phyloP scores from a whole-genome alignment of 805 yeast species.

The Wickerhamiella nectarea region DNA sequence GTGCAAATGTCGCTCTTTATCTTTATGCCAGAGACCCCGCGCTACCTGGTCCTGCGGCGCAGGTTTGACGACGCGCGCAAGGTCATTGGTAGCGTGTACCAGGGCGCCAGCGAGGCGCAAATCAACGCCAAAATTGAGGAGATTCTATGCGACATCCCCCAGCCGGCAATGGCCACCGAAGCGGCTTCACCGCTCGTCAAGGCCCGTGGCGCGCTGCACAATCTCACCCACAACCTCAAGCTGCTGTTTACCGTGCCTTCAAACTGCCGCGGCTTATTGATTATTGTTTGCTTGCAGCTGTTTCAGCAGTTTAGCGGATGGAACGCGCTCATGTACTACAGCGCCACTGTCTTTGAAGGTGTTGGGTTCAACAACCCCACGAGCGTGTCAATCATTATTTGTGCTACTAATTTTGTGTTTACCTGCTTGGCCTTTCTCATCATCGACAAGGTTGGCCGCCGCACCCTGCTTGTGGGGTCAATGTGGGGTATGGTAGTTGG shows the following conservation, averaged over 20 bases:
- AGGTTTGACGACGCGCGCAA: constrained; percentile 47
- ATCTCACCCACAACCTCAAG: constrained; percentile 22
- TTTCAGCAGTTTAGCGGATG: constrained; percentile 95
- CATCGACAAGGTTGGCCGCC: constrained; percentile 80
- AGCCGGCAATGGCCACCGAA: constrained; percentile 17
- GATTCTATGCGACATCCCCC: constrained; percentile 19
- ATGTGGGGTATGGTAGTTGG: constrained; percentile 75
- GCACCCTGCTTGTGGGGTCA: constrained; percentile 64
- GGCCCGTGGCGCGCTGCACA: constrained; percentile 16
- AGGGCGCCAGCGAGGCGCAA: constrained; percentile 46
- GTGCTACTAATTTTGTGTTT: constrained; percentile 87
- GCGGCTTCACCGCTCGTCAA: constrained; percentile 14
- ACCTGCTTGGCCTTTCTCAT: constrained; percentile 75
- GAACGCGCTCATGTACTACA: constrained; percentile 91
- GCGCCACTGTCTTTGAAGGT: constrained; percentile 80
- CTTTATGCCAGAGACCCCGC: constrained; percentile 92
- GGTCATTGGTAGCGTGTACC: constrained; percentile 52
- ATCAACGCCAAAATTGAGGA: constrained; percentile 59
- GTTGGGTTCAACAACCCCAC: constrained; percentile 82
- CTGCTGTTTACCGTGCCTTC: constrained; percentile 31
- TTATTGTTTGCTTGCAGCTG: constrained; percentile 89
- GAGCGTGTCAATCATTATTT: constrained; percentile 87
- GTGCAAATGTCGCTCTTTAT: constrained; percentile 61
- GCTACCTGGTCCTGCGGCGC: constrained; percentile 68
- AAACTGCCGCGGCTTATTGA: constrained; percentile 74